A percentile compares a stretch with the other conserved stretches of the same genome.
Evolutionary conservation across 2,329 filamentous ascomycete species (phyloP).

Genomic region (Epichloe elymi): DNA sequence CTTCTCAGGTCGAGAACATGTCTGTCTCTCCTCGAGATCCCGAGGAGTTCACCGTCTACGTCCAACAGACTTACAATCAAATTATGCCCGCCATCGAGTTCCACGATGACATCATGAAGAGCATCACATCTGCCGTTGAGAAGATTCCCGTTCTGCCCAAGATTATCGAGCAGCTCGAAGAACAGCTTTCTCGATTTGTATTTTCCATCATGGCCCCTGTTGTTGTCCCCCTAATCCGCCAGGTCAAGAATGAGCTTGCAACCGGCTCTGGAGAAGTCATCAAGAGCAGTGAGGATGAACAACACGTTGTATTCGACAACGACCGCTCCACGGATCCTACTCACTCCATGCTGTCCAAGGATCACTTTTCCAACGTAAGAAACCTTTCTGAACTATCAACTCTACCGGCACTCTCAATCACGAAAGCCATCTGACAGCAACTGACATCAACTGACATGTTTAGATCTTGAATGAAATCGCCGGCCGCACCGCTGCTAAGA

Average conservation of each 20-base stretch:
- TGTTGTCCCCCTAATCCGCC: conserved; percentile 69
- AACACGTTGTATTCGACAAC: conserved; percentile 76
- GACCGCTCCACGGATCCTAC: conserved; percentile 69
- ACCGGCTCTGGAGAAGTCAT: conserved; percentile 83
- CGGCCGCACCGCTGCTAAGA: conserved; percentile 65
- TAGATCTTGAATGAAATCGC: conserved; percentile 78
- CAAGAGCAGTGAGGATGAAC: conserved; percentile 67
- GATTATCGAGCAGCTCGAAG: conserved; percentile 72
- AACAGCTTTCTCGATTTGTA: conserved; percentile 78
- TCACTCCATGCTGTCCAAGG: conserved; percentile 91
- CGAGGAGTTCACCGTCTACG: conserved; percentile 70
- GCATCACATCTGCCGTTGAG: conserved; percentile 65
- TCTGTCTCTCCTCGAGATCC: conserved; percentile 65
- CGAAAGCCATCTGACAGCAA: too few species aligned
- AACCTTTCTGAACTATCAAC: neutral
- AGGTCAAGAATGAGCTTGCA: conserved; percentile 76
- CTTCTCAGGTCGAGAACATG: conserved; percentile 63
- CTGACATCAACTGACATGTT: neutral
- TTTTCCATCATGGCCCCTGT: conserved; percentile 87
- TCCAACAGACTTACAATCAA: conserved; percentile 59
- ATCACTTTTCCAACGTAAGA: conserved; percentile 75
- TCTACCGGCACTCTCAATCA: too few species aligned
- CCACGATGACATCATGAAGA: conserved; percentile 78
- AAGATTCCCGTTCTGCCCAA: conserved; percentile 76
- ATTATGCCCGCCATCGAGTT: conserved; percentile 85